Percentiles rank a stretch among this genome's conserved stretches.
Evolutionary conservation across 1,284 basidiomycete species (phyloP).

Genomic region (Microbotryum silenes-acaulis): DNA sequence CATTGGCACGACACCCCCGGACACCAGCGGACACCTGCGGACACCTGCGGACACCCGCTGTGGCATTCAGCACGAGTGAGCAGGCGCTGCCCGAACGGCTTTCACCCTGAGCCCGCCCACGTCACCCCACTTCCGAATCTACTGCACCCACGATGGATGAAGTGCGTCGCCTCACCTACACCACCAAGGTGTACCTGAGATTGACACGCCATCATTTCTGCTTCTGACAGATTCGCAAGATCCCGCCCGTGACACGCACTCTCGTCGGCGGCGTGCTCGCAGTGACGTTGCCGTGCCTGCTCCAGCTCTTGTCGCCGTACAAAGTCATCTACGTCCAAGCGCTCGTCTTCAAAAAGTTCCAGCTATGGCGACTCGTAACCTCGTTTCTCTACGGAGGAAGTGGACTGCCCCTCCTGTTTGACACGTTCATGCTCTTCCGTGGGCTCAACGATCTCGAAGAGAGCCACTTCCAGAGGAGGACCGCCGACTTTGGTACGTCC

Average conservation of each 20-base stretch:
- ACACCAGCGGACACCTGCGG: too few relatives aligned
- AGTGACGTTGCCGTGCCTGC: constrained; percentile 56
- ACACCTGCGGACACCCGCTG: too few relatives aligned
- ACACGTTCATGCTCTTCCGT: constrained; percentile 66
- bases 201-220: background rate
- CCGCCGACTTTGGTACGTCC: constrained; percentile 66
- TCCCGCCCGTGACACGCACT: constrained; percentile 75
- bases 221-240: constrained; percentile 57
- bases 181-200: too few relatives aligned
- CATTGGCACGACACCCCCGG: too few relatives aligned
- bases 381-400: constrained; percentile 66
- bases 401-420: constrained; percentile 60
- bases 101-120: too few relatives aligned
- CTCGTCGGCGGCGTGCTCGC: constrained; percentile 56
- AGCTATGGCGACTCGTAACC: constrained; percentile 71
- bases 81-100: too few relatives aligned
- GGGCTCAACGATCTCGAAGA: constrained; percentile 58
- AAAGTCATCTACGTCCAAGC: constrained; percentile 48
- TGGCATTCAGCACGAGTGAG: too few relatives aligned
- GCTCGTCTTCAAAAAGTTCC: constrained; percentile 22
- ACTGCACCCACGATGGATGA: too few relatives aligned
- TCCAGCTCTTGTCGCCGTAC: constrained; percentile 53
- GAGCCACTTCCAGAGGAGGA: constrained; percentile 52
- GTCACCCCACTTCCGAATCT: too few relatives aligned
- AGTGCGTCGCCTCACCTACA: too few relatives aligned